Evolutionary conservation across 2,329 filamentous ascomycete species (phyloP).

Genomic region (Trichoderma sp.): DNA sequence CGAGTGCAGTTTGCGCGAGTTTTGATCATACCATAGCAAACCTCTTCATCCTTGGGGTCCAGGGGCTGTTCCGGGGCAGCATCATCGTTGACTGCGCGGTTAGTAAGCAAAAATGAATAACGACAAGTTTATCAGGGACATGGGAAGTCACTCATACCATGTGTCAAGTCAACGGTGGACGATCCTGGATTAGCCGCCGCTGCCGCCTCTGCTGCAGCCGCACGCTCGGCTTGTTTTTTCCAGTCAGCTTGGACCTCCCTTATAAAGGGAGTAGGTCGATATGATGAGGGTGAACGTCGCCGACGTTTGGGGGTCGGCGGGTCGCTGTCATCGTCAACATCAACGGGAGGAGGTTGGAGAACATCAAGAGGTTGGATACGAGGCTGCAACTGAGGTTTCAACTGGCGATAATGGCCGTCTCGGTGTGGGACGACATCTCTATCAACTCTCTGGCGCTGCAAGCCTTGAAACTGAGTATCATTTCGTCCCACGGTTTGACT

Average conservation of each 20-base stretch:
- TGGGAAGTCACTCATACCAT: slow-evolving; percentile 35
- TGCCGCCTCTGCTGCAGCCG: slow-evolving; percentile 11
- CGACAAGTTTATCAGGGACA: slow-evolving; percentile 19
- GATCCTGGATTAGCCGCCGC: slow-evolving; percentile 29
- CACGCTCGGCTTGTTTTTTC: slow-evolving; percentile 42
- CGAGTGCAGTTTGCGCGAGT: slow-evolving; percentile 63
- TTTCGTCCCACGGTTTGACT: slow-evolving; percentile 59
- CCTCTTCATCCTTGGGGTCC: slow-evolving; percentile 64
- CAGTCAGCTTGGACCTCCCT: slow-evolving; percentile 26
- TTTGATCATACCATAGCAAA: slow-evolving; percentile 79
- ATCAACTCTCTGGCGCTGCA: neutral
- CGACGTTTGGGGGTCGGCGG: neutral
- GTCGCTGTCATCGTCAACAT: neutral
- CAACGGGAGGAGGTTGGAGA: neutral
- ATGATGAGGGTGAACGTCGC: neutral
- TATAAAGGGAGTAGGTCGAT: neutral
- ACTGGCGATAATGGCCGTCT: neutral
- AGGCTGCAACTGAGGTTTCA: neutral
- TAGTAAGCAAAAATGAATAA: neutral
- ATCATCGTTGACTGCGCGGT: slow-evolving; percentile 48
- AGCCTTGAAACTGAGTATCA: neutral
- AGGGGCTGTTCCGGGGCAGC: slow-evolving; percentile 40
- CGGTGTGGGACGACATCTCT: neutral
- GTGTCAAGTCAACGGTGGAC: slow-evolving; percentile 59
- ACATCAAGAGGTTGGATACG: neutral